Base-by-base conservation (phyloP, 768 basidiomycete species). In the Neoboletus brunneissimus region DNA sequence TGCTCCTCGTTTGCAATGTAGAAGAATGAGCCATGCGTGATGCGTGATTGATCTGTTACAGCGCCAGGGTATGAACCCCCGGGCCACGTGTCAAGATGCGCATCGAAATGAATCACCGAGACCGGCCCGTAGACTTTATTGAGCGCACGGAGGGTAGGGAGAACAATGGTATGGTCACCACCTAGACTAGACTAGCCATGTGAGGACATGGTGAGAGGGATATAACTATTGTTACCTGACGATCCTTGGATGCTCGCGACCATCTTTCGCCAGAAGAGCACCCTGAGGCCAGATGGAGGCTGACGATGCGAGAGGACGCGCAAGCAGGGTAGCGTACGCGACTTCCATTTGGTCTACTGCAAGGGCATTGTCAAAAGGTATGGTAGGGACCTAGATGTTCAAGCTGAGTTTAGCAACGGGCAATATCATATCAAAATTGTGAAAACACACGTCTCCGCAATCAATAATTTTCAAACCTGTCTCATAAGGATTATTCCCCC, bases 11-110 rank as follows among this genome's bases (percentile, higher is more conserved):
- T 79, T 0, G 94, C 94, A 37, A 89, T 69, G 70, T 84, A 82
- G 75, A 94, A 95, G 76, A 92, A 94, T 1, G 88, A 89, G 53
- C 92, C 93, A 63, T 95, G 93, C 0, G 85, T 94, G 40, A 92
- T 76, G 56, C 77, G 84, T 47, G 83, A 86, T 69, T 85, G 86
- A 40, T 78, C 80, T 22, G 81, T 81, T 38, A 69, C 62, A 18
- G 67, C 77, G 18, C 76, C 79, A 10, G 72, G 72, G 46, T 66
- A 64, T 35, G 66, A 70, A 53, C 67, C 54, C 83, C 46, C 46
- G 12, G n/a, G 9, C 31, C 70, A 81, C 8, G 89, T 90, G 65
- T 91, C 89, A 72, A 83, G 74, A 64, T 87, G 86, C 7, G 80
- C 87, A 64, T 93, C 91, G 59, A 93, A 91, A 67, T 94, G 92